phyloP scores from a whole-genome alignment of 192 early-diverging fungal species.

The Rhizophagus clarus region DNA sequence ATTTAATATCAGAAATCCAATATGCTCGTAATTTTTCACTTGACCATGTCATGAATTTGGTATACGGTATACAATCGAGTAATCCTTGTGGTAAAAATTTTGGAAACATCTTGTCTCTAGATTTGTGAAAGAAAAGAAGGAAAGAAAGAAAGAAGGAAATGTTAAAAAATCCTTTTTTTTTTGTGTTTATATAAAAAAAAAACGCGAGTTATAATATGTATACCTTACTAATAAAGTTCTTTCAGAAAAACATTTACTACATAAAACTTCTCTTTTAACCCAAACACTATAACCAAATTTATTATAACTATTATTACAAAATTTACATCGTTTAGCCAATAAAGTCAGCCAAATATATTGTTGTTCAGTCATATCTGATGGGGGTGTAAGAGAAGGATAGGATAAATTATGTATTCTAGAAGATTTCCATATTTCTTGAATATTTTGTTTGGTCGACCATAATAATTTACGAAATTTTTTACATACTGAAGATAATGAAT shows the following conservation, averaged over 20 bases:
- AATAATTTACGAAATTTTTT: conserved; percentile 6
- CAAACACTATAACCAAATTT: neutral
- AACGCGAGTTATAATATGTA: neutral
- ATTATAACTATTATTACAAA: conserved; percentile 8
- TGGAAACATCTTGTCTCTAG: neutral
- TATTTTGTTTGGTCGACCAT: neutral
- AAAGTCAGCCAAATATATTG: conserved; percentile 16
- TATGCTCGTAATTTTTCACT: neutral
- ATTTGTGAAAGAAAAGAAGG: too few species aligned
- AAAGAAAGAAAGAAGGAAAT: too few species aligned
- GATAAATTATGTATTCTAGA: neutral
- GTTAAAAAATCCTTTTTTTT: too few species aligned
- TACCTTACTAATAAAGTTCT: neutral
- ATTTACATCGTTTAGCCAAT: neutral
- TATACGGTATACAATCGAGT: neutral
- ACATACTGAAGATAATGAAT: neutral
- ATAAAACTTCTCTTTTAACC: neutral
- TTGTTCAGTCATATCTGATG: neutral
- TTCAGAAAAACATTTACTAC: neutral
- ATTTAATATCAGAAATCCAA: neutral
- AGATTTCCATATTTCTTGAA: neutral
- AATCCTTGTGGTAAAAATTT: neutral
- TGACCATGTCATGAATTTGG: neutral
- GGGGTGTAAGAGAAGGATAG: neutral
- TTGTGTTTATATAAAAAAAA: too few species aligned